Base-by-base conservation (phyloP, 192 early-diverging fungal species). In the Umbelopsis isabellina region DNA sequence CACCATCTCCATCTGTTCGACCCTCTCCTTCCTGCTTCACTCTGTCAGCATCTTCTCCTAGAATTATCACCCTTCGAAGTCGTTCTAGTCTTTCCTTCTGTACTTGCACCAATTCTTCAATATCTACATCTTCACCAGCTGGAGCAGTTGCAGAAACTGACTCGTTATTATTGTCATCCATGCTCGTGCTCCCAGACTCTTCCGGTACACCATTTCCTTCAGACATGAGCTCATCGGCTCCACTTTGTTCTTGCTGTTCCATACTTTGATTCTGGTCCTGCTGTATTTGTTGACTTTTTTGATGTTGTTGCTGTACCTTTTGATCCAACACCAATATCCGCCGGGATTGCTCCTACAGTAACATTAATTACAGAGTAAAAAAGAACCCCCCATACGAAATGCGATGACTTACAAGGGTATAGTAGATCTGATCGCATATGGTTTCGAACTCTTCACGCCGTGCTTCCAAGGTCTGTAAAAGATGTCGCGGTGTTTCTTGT, bases 381-480 rank as follows among this genome's bases (percentile, higher is more conserved):
- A 35, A 11, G 15, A 13, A 16, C 10, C 0, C 6, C 0, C 13
- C 1, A 18, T 11, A 16, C 23, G n/a, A 49, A 51, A 0, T 20
- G 2, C 16, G 4, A 18, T 33, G 10, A 68, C 37, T 23, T 77
- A 78, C 76, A 45, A 78, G 65, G 15, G 53, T 69, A 70, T 73
- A 78, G 46, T 73, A 73, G 13, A 78, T 70, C 18, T 78, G 76
- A 73, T 78, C 76, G 49, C 76, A 78, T n/a, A 78, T 68, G 7
- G 67, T 55, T 64, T 73, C 76, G 52, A 78, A 78, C 49, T 72
- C 68, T 53, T 73, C 76, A 49, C 76, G 73, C 23, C 55, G 55
- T 5, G 55, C 55, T 35, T 61, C 55, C 13, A 61, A 12, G 10
- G 55, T 61, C 30, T 61, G 55, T 25, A 61, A 27, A 8, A 61